phyloP scores from a whole-genome alignment of 2,329 filamentous ascomycete genomes.

The Lachnellula occidentalis region DNA sequence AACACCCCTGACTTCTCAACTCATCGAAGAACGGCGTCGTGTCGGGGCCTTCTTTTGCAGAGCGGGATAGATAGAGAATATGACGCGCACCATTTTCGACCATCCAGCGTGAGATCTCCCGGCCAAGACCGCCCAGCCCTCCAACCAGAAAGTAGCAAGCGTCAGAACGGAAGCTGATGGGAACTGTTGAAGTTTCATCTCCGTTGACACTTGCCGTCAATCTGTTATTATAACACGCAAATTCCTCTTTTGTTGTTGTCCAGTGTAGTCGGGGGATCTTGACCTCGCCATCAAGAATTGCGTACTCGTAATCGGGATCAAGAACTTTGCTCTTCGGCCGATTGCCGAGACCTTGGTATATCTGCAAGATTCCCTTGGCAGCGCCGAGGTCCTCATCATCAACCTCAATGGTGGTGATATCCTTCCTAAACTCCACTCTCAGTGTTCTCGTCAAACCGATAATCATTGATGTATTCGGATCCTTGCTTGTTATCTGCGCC shows the following conservation, averaged over 20 bases:
- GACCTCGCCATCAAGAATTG: slow-evolving; percentile 18
- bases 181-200: background rate
- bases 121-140: slow-evolving; percentile 36
- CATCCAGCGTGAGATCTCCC: slow-evolving; percentile 32
- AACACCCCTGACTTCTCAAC: background rate
- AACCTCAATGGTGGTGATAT: slow-evolving; percentile 20
- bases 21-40: slow-evolving; percentile 5
- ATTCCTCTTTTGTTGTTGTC: slow-evolving; percentile 10
- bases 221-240: background rate
- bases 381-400: slow-evolving; percentile 8
- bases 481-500: slow-evolving; percentile 14
- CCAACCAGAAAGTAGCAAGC: slow-evolving; percentile 33
- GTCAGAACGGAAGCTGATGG: slow-evolving; percentile 6
- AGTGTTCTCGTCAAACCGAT: slow-evolving; percentile 17
- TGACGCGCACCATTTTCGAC: slow-evolving; percentile 32
- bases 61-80: slow-evolving; percentile 32
- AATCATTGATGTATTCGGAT: slow-evolving; percentile 15
- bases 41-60: slow-evolving; percentile 11
- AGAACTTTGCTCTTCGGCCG: background rate
- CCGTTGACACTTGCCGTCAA: background rate
- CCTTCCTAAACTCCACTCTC: slow-evolving; percentile 14
- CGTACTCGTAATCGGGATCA: slow-evolving; percentile 28
- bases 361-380: background rate
- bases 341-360: slow-evolving; percentile 4
- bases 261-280: slow-evolving; percentile 24